phyloP scores from a whole-genome alignment of 441 rosid species.

The Syzygium malaccense region DNA sequence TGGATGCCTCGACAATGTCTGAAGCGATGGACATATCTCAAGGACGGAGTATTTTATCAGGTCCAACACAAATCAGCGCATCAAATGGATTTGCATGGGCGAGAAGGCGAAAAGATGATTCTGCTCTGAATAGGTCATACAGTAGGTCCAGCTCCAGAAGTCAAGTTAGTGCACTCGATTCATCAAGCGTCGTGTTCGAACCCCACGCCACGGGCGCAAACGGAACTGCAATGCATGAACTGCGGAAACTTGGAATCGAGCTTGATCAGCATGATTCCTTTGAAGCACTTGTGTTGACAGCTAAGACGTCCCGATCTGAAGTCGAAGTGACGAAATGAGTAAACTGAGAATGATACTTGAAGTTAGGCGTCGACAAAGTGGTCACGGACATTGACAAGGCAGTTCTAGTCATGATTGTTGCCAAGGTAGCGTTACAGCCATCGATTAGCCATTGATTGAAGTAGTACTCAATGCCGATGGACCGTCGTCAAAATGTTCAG shows the following conservation, averaged over 20 bases:
- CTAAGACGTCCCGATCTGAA: neutral
- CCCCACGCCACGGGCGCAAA: slow-evolving; percentile 26
- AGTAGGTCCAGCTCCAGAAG: slow-evolving; percentile 41
- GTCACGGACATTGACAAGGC: neutral
- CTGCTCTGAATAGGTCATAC: slow-evolving; percentile 39
- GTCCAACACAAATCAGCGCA: slow-evolving; percentile 46
- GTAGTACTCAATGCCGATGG: neutral
- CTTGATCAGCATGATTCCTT: slow-evolving; percentile 24
- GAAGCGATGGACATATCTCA: slow-evolving; percentile 24
- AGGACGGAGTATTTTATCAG: slow-evolving; percentile 30
- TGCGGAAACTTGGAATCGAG: slow-evolving; percentile 10
- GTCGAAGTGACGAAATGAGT: neutral
- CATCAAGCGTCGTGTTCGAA: slow-evolving; percentile 41
- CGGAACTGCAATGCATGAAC: slow-evolving; percentile 2
- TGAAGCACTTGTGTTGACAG: neutral
- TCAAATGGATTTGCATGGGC: slow-evolving; percentile 81
- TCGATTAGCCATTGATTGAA: neutral
- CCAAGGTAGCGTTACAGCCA: neutral
- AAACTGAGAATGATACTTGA: neutral
- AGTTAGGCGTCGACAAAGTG: neutral
- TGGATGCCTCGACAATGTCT: slow-evolving; percentile 37
- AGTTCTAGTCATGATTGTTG: neutral
- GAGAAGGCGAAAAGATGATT: slow-evolving; percentile 48
- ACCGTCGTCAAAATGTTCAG: neutral
- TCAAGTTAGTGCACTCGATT: slow-evolving; percentile 40